These are phyloP conservation scores for Komagataella phaffii DNA, from an alignment of 805 yeast species.

Conservation along the genomic window DNA sequence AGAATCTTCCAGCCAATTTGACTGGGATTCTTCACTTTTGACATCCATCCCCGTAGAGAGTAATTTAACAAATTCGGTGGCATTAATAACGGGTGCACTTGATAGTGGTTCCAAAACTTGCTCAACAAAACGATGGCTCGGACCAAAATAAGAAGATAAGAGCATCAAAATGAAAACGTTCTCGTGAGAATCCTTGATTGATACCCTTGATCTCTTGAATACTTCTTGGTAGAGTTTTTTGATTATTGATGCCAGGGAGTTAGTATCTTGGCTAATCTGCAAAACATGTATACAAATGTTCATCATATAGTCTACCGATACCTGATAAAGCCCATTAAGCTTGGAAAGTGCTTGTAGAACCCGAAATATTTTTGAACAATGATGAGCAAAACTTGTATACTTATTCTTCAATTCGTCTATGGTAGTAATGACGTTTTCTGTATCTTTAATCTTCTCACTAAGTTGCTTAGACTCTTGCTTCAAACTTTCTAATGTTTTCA, in stretches of 20 bases:
- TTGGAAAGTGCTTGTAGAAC: slow-evolving; percentile 27
- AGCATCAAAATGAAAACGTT: not conserved
- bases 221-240: slow-evolving; percentile 10
- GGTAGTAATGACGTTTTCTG: slow-evolving; percentile 37
- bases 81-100: not conserved
- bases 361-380: slow-evolving; percentile 35
- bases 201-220: not conserved
- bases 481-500: slow-evolving; percentile 47
- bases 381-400: slow-evolving; percentile 42
- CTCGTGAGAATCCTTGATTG: not conserved
- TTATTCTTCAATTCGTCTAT: slow-evolving; percentile 33
- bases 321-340: slow-evolving; percentile 43
- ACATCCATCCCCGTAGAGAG: not conserved
- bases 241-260: not conserved
- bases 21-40: not conserved
- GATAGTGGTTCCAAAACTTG: not conserved
- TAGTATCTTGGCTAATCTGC: slow-evolving; percentile 14
- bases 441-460: slow-evolving; percentile 36
- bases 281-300: slow-evolving; percentile 7
- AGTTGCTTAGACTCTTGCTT: slow-evolving; percentile 50
- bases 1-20: not conserved
- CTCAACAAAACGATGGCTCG: not conserved
- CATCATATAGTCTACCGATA: slow-evolving; percentile 34
- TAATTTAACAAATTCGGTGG: not conserved
- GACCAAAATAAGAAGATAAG: not conserved